Evolutionary conservation across 1,284 basidiomycete species (phyloP).

Genomic region (Ceratobasidium sp.): DNA sequence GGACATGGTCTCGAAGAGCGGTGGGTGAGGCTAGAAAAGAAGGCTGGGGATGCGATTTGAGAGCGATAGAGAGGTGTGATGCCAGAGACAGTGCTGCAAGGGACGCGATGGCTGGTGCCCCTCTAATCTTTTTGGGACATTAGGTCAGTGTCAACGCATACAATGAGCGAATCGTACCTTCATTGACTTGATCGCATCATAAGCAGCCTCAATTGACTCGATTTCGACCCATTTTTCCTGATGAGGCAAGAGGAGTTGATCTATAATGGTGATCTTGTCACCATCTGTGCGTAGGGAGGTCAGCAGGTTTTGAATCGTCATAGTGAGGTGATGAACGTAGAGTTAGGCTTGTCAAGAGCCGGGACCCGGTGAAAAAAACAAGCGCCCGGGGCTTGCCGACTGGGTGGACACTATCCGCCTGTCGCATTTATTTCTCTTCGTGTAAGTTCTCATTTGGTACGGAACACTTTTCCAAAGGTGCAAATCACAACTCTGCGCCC

Average conservation of each 20-base stretch:
- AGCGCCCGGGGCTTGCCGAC: not conserved
- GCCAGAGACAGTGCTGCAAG: conserved; percentile 83
- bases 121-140: conserved; percentile 70
- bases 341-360: not conserved
- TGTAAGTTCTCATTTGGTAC: too few relatives aligned
- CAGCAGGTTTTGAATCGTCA: conserved; percentile 42
- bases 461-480: too few relatives aligned
- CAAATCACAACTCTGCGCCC: too few relatives aligned
- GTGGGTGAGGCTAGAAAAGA: conserved; percentile 58
- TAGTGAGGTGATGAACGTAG: not conserved
- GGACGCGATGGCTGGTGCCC: conserved; percentile 93
- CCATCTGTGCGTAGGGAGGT: conserved; percentile 69
- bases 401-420: not conserved
- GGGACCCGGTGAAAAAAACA: not conserved
- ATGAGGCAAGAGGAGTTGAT: conserved; percentile 86
- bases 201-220: conserved; percentile 75
- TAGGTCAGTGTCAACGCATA: not conserved
- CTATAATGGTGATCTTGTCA: conserved; percentile 78
- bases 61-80: conserved; percentile 60
- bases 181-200: conserved; percentile 92
- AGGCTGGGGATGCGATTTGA: conserved; percentile 55
- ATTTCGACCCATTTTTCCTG: conserved; percentile 75
- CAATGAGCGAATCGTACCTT: conserved; percentile 59
- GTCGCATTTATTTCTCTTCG: too few relatives aligned
- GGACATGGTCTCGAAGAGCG: conserved; percentile 60